phyloP scores from a whole-genome alignment of 495 filamentous ascomycete genomes.

The Niebla homalea region DNA sequence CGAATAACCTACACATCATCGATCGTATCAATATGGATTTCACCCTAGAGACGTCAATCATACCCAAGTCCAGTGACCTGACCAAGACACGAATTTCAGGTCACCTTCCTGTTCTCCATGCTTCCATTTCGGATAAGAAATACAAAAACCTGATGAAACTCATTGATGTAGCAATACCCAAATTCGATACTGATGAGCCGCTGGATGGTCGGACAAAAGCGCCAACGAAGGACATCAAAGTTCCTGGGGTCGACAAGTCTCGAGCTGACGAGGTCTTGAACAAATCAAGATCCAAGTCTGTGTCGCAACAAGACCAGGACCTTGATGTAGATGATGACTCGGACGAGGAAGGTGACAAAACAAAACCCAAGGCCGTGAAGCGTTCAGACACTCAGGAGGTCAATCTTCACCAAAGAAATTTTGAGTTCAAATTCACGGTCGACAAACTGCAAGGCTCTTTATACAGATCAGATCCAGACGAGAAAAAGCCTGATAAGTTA shows the following conservation, averaged over 20 bases:
- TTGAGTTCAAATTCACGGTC: slow-evolving; percentile 92
- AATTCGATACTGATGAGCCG: slow-evolving; percentile 46
- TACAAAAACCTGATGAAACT: slow-evolving; percentile 94
- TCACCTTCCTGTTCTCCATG: slow-evolving; percentile 83
- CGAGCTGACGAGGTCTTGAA: slow-evolving; percentile 27
- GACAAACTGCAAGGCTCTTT: slow-evolving; percentile 85
- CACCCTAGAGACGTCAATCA: slow-evolving; percentile 77
- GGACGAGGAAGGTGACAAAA: slow-evolving; percentile 41
- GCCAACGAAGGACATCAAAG: slow-evolving; percentile 16
- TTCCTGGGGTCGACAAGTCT: slow-evolving; percentile 13
- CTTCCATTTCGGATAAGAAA: slow-evolving; percentile 81
- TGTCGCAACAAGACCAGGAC: slow-evolving; percentile 55
- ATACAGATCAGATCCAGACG: slow-evolving; percentile 72
- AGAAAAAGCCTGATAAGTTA: slow-evolving; percentile 60
- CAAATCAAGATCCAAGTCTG: slow-evolving; percentile 43
- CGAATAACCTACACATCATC: slow-evolving; percentile 73
- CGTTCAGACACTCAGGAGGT: slow-evolving; percentile 44
- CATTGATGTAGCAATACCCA: slow-evolving; percentile 88
- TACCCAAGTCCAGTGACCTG: slow-evolving; percentile 88
- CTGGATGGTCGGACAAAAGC: slow-evolving; percentile 13
- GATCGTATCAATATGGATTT: slow-evolving; percentile 97
- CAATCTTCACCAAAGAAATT: slow-evolving; percentile 71
- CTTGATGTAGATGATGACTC: slow-evolving; percentile 69
- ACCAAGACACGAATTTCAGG: slow-evolving; percentile 84
- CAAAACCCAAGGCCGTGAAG: slow-evolving; percentile 49